Conservation (phyloP, 345 rosid species). For the Anacardium occidentale region DNA sequence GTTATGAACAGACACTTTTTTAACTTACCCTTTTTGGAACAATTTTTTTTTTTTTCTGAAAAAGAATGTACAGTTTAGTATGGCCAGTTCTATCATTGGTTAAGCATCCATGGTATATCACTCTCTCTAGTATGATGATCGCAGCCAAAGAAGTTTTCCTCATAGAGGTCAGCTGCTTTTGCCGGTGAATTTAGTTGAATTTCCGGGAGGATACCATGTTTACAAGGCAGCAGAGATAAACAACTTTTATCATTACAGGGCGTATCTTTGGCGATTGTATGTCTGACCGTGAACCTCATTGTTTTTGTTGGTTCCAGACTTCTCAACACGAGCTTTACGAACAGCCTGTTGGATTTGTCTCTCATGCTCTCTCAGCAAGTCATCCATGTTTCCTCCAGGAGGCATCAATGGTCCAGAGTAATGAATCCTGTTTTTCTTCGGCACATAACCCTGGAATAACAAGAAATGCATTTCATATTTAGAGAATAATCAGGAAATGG, state of each 20-base stretch:
- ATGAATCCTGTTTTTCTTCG: conserved; percentile 70
- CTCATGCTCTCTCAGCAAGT: conserved; percentile 83
- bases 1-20: background rate
- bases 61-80: background rate
- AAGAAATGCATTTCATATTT: conserved; percentile 13
- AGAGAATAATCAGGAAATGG: background rate
- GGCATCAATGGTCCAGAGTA: conserved; percentile 93
- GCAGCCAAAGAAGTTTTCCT: background rate
- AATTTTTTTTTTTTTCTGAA: background rate
- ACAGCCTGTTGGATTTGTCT: conserved; percentile 89
- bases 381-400: conserved; percentile 84
- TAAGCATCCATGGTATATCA: background rate
- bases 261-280: conserved; percentile 26
- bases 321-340: conserved; percentile 71
- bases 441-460: conserved; percentile 52
- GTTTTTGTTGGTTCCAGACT: conserved; percentile 45
- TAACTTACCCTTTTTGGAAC: background rate
- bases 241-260: background rate
- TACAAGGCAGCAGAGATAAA: background rate
- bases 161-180: conserved; percentile 1
- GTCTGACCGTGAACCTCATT: conserved; percentile 25
- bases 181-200: conserved; percentile 3
- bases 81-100: background rate
- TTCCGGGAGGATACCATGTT: too few relatives aligned
- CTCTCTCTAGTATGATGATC: conserved; percentile 6